These are phyloP conservation scores for Dentipellis fragilis DNA, from an alignment of 768 basidiomycete species.

Conservation along the genomic window DNA sequence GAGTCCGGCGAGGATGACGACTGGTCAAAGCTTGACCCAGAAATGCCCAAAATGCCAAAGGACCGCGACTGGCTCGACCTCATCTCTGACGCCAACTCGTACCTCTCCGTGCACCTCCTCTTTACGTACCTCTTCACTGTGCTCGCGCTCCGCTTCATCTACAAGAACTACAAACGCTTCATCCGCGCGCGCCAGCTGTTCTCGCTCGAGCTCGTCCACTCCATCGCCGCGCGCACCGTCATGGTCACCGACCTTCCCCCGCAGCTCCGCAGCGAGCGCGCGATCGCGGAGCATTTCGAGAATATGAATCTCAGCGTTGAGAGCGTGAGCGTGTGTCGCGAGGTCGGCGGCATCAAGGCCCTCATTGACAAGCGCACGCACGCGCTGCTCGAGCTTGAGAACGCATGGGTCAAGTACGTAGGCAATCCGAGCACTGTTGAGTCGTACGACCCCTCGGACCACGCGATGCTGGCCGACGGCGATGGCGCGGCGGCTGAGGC, in stretches of 20 bases:
- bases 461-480: slow-evolving; percentile 36
- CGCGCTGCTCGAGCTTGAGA: slow-evolving; percentile 73
- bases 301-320: slow-evolving; percentile 81
- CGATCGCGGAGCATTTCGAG: slow-evolving; percentile 91
- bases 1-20: slow-evolving; percentile 27
- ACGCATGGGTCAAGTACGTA: slow-evolving; percentile 83
- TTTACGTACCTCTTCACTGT: slow-evolving; percentile 93
- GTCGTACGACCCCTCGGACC: slow-evolving; percentile 65
- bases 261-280: slow-evolving; percentile 78
- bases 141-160: slow-evolving; percentile 77
- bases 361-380: slow-evolving; percentile 72
- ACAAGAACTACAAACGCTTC: slow-evolving; percentile 84
- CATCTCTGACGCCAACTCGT: slow-evolving; percentile 83
- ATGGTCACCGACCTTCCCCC: slow-evolving; percentile 76
- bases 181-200: slow-evolving; percentile 88
- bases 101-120: slow-evolving; percentile 78
- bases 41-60: slow-evolving; percentile 19
- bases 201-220: slow-evolving; percentile 89
- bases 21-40: slow-evolving; percentile 1
- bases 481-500: slow-evolving; percentile 47
- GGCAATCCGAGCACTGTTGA: slow-evolving; percentile 88
- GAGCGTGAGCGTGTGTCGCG: slow-evolving; percentile 82
- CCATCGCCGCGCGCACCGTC: slow-evolving; percentile 88
- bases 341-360: slow-evolving; percentile 61
- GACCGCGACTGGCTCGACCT: slow-evolving; percentile 70